Base-by-base conservation (phyloP, 768 basidiomycete species). In the Russula olivacea region DNA sequence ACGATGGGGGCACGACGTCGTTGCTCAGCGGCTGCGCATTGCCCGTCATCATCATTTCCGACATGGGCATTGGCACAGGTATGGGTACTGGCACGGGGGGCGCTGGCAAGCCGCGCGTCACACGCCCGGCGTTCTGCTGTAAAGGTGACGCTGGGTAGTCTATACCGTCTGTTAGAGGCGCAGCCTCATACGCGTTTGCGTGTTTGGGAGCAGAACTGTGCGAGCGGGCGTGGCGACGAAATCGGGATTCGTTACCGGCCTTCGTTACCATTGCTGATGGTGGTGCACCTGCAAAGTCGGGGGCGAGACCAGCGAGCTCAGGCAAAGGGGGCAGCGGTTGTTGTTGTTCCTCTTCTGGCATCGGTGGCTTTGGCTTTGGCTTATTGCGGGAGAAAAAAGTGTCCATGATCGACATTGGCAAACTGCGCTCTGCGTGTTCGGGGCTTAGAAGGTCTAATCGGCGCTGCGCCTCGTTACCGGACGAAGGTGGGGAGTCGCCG, bases 371-470 rank as follows among this genome's bases (percentile, higher is more conserved):
- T 3, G 62, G 57, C 10, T 25, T 58, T 2, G 52, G 53, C 14
- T 59, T 59, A 32, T 60, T 55, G 19, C 58, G 63, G 19, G 48
- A 17, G 17, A 14, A 5, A 6, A 48, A 23, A 9, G 21, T 11
- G 7, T 55, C 36, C 28, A 47, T 23, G 10, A 36, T 53, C 11
- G 48, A 2, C 49, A n/a, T 53, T 6, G 55, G 65, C 6, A 65
- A 28, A 2, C 70, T 68, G 6, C 54, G 56, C 55, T 63, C 66
- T 21, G 70, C 66, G 36, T 65, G 48, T 19, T 74, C 73, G 5
- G 74, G 74, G 28, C 73, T 74, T 19, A 74, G 68, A 11, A 74
- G 61, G 32, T 70, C 68, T 10, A 66, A 28, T 4, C 47, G 71
- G 10, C 69, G 63, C 17, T 67, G 67, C n/a, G 59, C 48, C 3